phyloP scores from a whole-genome alignment of 2,329 filamentous ascomycete species.

The Fusarium multiceps region DNA sequence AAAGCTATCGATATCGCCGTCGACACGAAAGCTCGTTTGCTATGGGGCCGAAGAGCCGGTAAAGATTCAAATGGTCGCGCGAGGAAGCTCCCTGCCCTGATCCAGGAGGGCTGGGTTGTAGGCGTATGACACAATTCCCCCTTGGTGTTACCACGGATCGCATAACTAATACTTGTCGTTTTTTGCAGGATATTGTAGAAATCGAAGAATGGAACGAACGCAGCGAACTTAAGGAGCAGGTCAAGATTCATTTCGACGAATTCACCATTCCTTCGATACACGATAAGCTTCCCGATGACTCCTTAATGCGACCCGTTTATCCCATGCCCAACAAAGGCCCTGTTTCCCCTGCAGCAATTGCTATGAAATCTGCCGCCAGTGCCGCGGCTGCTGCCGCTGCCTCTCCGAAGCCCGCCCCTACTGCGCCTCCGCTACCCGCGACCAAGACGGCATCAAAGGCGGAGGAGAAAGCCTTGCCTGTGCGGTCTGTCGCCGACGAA shows the following conservation, averaged over 20 bases:
- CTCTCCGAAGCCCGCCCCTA: conserved; percentile 42
- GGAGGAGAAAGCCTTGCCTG: conserved; percentile 54
- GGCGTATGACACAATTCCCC: conserved; percentile 71
- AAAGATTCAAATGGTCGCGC: conserved; percentile 71
- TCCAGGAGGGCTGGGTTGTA: conserved; percentile 86
- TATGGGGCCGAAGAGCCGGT: conserved; percentile 86
- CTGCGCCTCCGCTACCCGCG: conserved; percentile 42
- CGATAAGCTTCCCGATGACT: conserved; percentile 59
- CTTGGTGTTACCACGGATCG: not conserved
- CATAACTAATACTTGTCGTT: conserved; percentile 2
- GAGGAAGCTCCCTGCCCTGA: conserved; percentile 87
- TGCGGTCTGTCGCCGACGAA: conserved; percentile 71
- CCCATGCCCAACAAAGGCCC: conserved; percentile 4
- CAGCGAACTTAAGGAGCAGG: conserved; percentile 89
- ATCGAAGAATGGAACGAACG: conserved; percentile 99
- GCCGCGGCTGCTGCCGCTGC: conserved; percentile 32
- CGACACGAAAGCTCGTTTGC: conserved; percentile 85
- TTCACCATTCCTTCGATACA: conserved; percentile 67
- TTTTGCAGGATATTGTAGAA: conserved; percentile 82
- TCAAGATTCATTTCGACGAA: conserved; percentile 75
- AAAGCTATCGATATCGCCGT: conserved; percentile 91
- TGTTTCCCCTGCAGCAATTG: not conserved
- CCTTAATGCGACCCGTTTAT: conserved; percentile 45
- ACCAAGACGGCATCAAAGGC: conserved; percentile 42
- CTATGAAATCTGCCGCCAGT: conserved; percentile 33